Percentiles rank a stretch among this genome's conserved stretches.
Evolutionary conservation across 108 stramenopile genomes (phyloP).

Genomic region (Mayamaea pseudoterrestris): DNA sequence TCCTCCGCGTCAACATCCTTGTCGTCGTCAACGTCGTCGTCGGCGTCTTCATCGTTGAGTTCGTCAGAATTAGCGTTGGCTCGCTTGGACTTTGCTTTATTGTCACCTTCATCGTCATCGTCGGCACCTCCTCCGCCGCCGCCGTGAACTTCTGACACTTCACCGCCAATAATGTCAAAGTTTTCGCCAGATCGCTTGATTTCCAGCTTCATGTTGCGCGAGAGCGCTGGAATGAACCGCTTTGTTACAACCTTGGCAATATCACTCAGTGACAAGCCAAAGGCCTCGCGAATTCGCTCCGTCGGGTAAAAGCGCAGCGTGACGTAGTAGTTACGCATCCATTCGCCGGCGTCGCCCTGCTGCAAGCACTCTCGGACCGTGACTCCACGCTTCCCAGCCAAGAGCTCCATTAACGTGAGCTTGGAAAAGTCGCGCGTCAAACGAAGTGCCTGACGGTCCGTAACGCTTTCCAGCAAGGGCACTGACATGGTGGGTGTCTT

Average conservation of each 20-base stretch:
- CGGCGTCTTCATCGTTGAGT: slow-evolving; percentile 44
- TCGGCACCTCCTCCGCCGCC: slow-evolving; percentile 26
- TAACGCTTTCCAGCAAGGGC: slow-evolving; percentile 49
- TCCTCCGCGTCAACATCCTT: slow-evolving; percentile 38
- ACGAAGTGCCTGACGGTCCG: slow-evolving; percentile 40
- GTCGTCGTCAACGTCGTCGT: slow-evolving; percentile 70
- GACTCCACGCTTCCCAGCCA: slow-evolving; percentile 65
- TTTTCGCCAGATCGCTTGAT: slow-evolving; percentile 49
- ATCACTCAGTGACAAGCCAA: slow-evolving; percentile 74
- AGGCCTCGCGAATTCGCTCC: slow-evolving; percentile 79
- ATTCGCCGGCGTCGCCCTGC: slow-evolving; percentile 41
- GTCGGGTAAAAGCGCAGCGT: slow-evolving; percentile 72
- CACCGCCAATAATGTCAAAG: slow-evolving; percentile 28
- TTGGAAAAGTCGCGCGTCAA: slow-evolving; percentile 69
- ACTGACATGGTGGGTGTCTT: slow-evolving; percentile 97
- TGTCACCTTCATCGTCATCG: slow-evolving; percentile 68
- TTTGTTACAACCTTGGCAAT: slow-evolving; percentile 63
- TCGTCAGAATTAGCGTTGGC: slow-evolving; percentile 27
- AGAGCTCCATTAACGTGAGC: slow-evolving; percentile 77
- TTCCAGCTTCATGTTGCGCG: slow-evolving; percentile 71
- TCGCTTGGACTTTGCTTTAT: slow-evolving; percentile 21
- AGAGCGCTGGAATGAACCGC: slow-evolving; percentile 65
- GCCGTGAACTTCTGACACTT: slow-evolving; percentile 11
- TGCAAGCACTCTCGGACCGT: slow-evolving; percentile 57
- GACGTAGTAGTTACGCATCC: slow-evolving; percentile 78